Conservation (phyloP, 768 basidiomycete genomes). For the Lactarius akahatsu region DNA sequence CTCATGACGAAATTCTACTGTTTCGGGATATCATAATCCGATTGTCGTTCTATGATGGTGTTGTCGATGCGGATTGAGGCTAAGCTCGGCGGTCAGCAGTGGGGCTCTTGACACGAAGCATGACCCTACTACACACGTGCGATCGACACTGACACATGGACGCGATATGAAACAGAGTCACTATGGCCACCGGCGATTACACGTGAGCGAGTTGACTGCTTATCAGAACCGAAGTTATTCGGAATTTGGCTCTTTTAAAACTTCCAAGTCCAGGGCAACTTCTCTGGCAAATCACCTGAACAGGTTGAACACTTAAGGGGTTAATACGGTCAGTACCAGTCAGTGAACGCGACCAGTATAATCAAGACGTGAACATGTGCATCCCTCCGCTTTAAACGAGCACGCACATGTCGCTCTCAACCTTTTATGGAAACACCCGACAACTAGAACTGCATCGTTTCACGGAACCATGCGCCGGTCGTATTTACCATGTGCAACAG, state of each 20-base stretch:
- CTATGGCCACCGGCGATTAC: too few species aligned
- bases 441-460: neutral
- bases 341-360: too few species aligned
- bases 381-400: neutral
- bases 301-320: too few species aligned
- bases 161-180: too few species aligned
- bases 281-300: too few species aligned
- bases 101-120: neutral
- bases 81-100: too few species aligned
- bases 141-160: too few species aligned
- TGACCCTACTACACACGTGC: neutral
- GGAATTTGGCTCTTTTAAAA: too few species aligned
- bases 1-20: slow-evolving; percentile 13
- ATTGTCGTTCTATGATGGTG: slow-evolving; percentile 12
- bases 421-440: neutral
- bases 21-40: slow-evolving; percentile 19
- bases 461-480: neutral
- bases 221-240: too few species aligned
- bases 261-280: too few species aligned
- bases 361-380: neutral
- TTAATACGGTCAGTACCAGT: too few species aligned
- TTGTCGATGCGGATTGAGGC: neutral
- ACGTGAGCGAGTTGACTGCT: too few species aligned
- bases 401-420: neutral
- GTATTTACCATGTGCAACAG: neutral